Base-by-base conservation (phyloP, 768 basidiomycete genomes). In the Tricholoma terreum region DNA sequence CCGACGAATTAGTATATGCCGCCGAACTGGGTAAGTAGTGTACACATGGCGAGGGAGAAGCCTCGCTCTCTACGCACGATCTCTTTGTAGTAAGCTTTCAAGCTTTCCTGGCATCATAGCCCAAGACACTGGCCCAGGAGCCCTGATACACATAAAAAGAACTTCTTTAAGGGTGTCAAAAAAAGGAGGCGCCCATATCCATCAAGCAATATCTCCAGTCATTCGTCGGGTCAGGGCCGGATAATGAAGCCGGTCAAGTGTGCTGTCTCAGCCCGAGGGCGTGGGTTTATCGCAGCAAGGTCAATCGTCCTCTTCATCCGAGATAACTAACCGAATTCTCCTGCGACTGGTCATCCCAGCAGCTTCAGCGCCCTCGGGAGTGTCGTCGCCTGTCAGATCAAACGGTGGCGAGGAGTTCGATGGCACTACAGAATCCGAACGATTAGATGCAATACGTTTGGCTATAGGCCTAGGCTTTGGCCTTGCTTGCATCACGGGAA, bases 401-500 rank as follows among this genome's bases (percentile, higher is more conserved):
- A 46, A 12, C n/a, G 40, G 19, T 31, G 50, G 35, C 34, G 9
- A 42, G 34, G 7, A 30, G 22, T 9, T 17, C 24, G 17, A 22
- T 24, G 54, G 49, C 2, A 50, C 52, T 31, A 40, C 12, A 15
- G 40, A 30, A 33, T 4, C 14, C 19, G 36, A 22, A 27, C 27
- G 50, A 35, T 19, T 50, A 14, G 55, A 38, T 21, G 51, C 14
- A 2, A 40, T 14, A 35, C 40, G 57, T 56, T 60, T 60, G 6
- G 35, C 50, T 35, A 64, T 57, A n/a, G 70, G 65, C 58, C 74
- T 75, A 50, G 77, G 79, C 57, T 74, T 76, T 49, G 77, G 79
- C 50, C 74, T 73, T 31, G 81, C 65, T 21, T 78, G 77, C 3
- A 79, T 78, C 52, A 66, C 73, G 11, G 75, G 71, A 53, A 70